A percentile compares a stretch with the other conserved stretches of the same genome.
These are phyloP conservation scores for Gossypium bickii DNA, from an alignment of 345 rosid species.

Conservation along the genomic window DNA sequence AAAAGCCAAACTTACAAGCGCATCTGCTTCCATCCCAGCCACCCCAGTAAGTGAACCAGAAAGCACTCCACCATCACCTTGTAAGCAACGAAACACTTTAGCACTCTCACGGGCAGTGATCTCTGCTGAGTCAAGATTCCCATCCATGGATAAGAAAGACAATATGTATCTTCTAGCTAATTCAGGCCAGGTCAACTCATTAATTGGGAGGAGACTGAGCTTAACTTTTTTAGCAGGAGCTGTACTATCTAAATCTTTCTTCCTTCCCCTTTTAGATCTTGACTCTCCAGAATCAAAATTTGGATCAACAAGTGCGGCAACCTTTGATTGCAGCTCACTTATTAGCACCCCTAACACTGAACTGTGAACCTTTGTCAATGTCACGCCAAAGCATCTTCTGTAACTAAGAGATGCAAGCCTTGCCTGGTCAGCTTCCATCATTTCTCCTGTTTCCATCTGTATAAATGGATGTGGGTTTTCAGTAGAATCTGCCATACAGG, in stretches of 20 bases:
- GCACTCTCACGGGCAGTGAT: constrained; percentile 75
- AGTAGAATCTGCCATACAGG: constrained; percentile 22
- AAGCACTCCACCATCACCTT: constrained; percentile 96
- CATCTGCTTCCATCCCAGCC: constrained; percentile 96
- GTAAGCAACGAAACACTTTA: constrained; percentile 83
- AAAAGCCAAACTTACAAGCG: constrained; percentile 59
- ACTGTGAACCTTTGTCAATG: constrained; percentile 60
- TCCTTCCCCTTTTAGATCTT: constrained; percentile 76
- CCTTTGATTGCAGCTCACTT: constrained; percentile 86
- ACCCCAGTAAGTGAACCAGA: constrained; percentile 93
- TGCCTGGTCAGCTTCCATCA: constrained; percentile 33
- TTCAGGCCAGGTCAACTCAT: constrained; percentile 94
- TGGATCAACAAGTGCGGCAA: constrained; percentile 84
- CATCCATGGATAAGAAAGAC: constrained; percentile 79
- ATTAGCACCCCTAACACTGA: constrained; percentile 65
- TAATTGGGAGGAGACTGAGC: constrained; percentile 74
- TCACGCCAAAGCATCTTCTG: constrained; percentile 41
- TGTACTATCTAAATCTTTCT: constrained; percentile 64
- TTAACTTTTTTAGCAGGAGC: constrained; percentile 56
- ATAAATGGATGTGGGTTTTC: constrained; percentile 34
- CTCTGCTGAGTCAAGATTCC: constrained; percentile 83
- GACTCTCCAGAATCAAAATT: constrained; percentile 81
- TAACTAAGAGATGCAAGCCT: constrained; percentile 32
- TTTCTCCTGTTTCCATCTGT: constrained; percentile 38
- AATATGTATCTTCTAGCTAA: constrained; percentile 79